Conservation (phyloP, 2,329 filamentous ascomycete species). For the Ceratocystis eucalypticola region DNA sequence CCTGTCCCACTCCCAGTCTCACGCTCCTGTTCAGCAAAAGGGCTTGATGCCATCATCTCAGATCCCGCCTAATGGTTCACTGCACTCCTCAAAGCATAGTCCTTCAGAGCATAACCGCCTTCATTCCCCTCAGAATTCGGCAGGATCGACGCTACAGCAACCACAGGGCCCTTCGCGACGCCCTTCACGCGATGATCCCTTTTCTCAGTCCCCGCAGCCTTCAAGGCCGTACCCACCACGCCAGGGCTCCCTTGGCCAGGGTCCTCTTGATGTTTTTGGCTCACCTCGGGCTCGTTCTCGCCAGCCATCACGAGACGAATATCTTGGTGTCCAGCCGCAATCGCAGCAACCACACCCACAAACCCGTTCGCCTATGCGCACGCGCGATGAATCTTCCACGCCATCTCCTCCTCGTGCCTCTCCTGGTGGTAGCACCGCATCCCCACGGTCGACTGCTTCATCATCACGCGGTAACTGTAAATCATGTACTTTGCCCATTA, state of each 20-base stretch:
- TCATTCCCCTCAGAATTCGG: neutral
- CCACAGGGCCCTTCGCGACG: neutral
- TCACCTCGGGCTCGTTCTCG: slow-evolving; percentile 10
- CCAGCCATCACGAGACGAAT: slow-evolving; percentile 13
- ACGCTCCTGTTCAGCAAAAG: neutral
- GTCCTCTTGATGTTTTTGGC: slow-evolving; percentile 9
- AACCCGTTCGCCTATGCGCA: neutral
- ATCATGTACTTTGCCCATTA: slow-evolving; percentile 64
- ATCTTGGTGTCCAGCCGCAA: neutral
- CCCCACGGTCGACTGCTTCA: slow-evolving; percentile 23
- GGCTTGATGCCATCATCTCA: neutral
- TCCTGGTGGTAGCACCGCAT: slow-evolving; percentile 11
- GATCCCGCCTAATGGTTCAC: neutral
- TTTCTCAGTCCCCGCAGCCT: neutral
- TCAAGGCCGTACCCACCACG: slow-evolving; percentile 1
- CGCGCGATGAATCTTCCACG: slow-evolving; percentile 12
- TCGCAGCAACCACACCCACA: neutral
- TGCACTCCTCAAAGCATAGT: neutral
- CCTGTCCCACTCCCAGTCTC: slow-evolving; percentile 4
- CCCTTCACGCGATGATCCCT: slow-evolving; percentile 1
- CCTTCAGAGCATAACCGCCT: neutral
- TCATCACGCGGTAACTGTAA: slow-evolving; percentile 65
- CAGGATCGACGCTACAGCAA: neutral
- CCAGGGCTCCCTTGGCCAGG: slow-evolving; percentile 5
- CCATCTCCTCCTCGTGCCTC: slow-evolving; percentile 16